Conservation (phyloP, 306 rosid genomes). For the Delonix regia region DNA sequence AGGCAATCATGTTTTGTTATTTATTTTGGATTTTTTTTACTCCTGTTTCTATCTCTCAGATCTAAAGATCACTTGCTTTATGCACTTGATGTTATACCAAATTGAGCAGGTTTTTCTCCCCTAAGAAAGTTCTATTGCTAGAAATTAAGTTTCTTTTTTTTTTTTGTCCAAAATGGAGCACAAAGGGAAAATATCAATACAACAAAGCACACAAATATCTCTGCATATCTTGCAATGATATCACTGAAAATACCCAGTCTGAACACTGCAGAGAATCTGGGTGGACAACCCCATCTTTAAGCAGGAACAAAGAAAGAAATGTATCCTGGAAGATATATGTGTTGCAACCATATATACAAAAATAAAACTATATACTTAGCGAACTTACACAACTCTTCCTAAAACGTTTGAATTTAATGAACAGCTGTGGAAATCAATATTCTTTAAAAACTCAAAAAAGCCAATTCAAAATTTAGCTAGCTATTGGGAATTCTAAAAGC, state of each 20-base stretch:
- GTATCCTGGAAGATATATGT: not conserved
- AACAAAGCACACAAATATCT: not conserved
- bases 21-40: not conserved
- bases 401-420: not conserved
- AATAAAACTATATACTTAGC: not conserved
- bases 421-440: not conserved
- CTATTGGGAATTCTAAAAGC: not conserved
- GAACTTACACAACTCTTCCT: not conserved
- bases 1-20: not conserved
- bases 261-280: not conserved
- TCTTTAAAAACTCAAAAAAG: not conserved
- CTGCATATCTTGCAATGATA: not conserved
- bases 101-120: not conserved
- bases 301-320: not conserved
- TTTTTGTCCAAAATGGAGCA: too few species aligned
- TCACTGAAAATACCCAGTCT: not conserved
- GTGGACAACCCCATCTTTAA: not conserved
- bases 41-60: not conserved
- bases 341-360: not conserved
- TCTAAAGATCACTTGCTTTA: not conserved
- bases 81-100: not conserved
- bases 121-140: not conserved
- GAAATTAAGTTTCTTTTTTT: too few species aligned
- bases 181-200: not conserved
- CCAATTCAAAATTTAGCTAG: not conserved